Evolutionary conservation across 169 alveolate species (phyloP).

Genomic region (Theileria luwenshuni): DNA sequence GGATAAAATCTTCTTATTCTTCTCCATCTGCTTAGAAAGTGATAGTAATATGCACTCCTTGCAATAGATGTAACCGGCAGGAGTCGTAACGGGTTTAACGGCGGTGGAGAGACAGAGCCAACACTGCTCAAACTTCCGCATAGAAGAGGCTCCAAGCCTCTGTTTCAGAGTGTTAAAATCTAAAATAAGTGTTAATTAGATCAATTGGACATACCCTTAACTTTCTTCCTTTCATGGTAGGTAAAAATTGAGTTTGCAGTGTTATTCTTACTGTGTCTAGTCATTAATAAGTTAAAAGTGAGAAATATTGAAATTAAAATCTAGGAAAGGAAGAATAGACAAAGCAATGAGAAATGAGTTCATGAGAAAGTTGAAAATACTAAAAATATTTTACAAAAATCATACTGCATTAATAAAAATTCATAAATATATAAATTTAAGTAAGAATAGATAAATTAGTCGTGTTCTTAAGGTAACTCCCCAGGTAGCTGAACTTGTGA

Average conservation of each 20-base stretch:
- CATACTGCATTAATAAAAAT: constrained; percentile 14
- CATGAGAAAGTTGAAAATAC: not conserved
- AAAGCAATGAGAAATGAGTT: not conserved
- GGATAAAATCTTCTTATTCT: constrained; percentile 47
- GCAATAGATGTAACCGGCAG: constrained; percentile 91
- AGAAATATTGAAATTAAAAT: not conserved
- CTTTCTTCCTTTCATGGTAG: constrained; percentile 86
- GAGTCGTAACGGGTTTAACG: constrained; percentile 85
- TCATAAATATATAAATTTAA: constrained; percentile 6
- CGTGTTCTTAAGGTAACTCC: not conserved
- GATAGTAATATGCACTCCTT: constrained; percentile 88
- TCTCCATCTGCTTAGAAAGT: constrained; percentile 83
- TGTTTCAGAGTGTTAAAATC: constrained; percentile 85
- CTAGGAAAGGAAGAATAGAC: not conserved
- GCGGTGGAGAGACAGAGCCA: constrained; percentile 89
- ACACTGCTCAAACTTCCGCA: constrained; percentile 88
- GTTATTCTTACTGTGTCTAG: constrained; percentile 90
- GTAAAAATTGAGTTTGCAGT: constrained; percentile 89
- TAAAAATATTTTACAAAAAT: constrained; percentile 1
- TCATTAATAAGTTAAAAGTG: constrained; percentile 66
- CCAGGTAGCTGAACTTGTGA: not conserved
- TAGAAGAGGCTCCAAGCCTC: constrained; percentile 89
- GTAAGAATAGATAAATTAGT: not conserved
- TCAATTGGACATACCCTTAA: constrained; percentile 62
- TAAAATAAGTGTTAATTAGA: constrained; percentile 1